These are phyloP conservation scores for Starmerella apicola DNA, from an alignment of 805 yeast species.

Conservation along the genomic window DNA sequence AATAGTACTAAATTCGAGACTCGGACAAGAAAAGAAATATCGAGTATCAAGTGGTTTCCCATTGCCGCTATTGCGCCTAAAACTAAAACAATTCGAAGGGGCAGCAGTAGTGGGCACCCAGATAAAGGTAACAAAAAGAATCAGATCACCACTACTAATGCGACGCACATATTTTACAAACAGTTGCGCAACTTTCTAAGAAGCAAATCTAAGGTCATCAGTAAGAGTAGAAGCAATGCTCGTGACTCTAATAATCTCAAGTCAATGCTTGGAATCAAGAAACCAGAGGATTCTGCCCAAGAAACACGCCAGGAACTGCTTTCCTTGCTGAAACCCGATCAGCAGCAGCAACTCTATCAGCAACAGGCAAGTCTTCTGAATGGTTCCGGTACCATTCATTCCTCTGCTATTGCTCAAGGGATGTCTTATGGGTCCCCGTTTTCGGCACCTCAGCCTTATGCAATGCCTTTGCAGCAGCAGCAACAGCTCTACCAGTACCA, in stretches of 20 bases:
- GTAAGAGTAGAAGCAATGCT: slow-evolving; percentile 20
- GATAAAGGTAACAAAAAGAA: no score
- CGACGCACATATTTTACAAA: neutral
- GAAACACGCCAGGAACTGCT: slow-evolving; percentile 13
- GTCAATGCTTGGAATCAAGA: slow-evolving; percentile 23
- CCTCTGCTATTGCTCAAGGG: no score
- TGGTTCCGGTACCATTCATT: no score
- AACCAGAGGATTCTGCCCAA: slow-evolving; percentile 1
- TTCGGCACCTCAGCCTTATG: neutral
- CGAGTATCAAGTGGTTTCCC: slow-evolving; percentile 60
- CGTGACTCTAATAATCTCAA: slow-evolving; percentile 25
- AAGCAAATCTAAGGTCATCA: neutral
- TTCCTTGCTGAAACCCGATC: slow-evolving; percentile 9
- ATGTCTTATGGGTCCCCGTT: no score
- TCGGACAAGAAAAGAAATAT: slow-evolving; percentile 75
- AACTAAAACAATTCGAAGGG: slow-evolving; percentile 5
- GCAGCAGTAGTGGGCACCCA: neutral
- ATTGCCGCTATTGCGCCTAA: slow-evolving; percentile 26
- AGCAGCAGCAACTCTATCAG: neutral
- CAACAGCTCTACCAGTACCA: neutral
- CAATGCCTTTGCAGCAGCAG: neutral
- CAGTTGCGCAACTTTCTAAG: neutral
- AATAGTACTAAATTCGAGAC: slow-evolving; percentile 68
- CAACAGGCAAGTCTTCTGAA: neutral
- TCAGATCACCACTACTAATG: neutral